Percentiles rank a stretch among this genome's conserved stretches.
phyloP scores from a whole-genome alignment of 129 eudicot species.

The Flaveria sonorensis region DNA sequence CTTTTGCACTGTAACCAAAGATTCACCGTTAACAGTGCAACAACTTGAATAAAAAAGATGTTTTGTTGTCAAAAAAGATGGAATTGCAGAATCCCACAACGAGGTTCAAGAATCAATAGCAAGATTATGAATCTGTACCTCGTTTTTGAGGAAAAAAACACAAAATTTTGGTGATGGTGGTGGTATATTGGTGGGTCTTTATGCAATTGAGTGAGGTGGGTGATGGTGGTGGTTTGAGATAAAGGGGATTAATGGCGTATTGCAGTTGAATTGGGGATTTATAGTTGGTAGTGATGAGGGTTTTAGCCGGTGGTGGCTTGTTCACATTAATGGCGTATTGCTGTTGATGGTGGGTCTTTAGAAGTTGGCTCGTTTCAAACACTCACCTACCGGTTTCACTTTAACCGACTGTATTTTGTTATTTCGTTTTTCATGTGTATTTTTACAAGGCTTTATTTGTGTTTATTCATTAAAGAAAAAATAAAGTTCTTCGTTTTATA shows the following conservation, averaged over 20 bases:
- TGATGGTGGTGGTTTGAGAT: conserved; percentile 20
- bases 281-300: conserved; percentile 5
- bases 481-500: no score
- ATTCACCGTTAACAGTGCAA: conserved; percentile 22
- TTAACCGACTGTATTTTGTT: neutral
- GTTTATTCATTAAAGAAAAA: no score
- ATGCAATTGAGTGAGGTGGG: neutral
- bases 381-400: conserved; percentile 1
- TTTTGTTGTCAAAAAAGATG: neutral
- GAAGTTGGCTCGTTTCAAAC: conserved; percentile 19
- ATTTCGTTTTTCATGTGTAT: neutral
- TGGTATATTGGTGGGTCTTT: neutral
- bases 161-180: neutral
- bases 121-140: neutral
- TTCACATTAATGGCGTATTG: conserved; percentile 13
- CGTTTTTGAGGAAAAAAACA: neutral
- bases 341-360: no score
- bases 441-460: no score
- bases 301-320: conserved; percentile 13
- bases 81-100: conserved; percentile 24
- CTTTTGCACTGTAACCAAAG: conserved; percentile 20
- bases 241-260: conserved; percentile 26
- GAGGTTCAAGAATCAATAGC: conserved; percentile 3
- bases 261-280: neutral
- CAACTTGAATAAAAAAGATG: conserved; percentile 15